Evolutionary conservation across 805 yeast genomes (phyloP).

Genomic region (Blastobotrys mokoenaii): DNA sequence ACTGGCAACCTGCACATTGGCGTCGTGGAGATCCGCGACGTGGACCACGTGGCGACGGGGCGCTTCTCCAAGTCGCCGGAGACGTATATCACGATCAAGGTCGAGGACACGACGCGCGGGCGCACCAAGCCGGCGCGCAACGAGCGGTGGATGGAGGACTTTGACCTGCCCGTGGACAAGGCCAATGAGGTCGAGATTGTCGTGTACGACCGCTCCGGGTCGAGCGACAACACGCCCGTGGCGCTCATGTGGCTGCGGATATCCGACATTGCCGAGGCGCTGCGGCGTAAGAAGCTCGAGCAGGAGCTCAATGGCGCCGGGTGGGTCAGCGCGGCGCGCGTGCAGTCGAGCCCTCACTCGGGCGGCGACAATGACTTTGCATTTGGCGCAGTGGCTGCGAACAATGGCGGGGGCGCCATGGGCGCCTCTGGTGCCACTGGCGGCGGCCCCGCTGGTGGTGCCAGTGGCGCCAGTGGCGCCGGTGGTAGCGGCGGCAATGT

Average conservation of each 20-base stretch:
- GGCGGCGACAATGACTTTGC: neutral
- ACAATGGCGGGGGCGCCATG: neutral
- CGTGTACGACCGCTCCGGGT: slow-evolving; percentile 71
- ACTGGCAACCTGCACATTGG: slow-evolving; percentile 71
- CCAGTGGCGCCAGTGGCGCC: neutral
- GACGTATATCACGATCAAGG: slow-evolving; percentile 63
- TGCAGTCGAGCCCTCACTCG: slow-evolving; percentile 18
- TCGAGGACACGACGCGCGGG: slow-evolving; percentile 81
- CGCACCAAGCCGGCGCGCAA: slow-evolving; percentile 65
- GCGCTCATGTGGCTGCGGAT: slow-evolving; percentile 88
- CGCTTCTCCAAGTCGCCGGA: slow-evolving; percentile 73
- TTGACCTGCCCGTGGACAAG: slow-evolving; percentile 71
- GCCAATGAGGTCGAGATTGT: slow-evolving; percentile 89
- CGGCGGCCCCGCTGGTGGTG: neutral
- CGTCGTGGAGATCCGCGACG: slow-evolving; percentile 74
- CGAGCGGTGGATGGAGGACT: slow-evolving; percentile 79
- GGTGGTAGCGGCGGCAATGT: neutral
- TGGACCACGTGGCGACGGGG: slow-evolving; percentile 86
- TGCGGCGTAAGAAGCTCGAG: slow-evolving; percentile 80
- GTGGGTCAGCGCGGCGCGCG: slow-evolving; percentile 69
- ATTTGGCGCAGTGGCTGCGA: neutral
- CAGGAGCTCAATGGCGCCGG: slow-evolving; percentile 64
- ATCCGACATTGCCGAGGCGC: slow-evolving; percentile 88
- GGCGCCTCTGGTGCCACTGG: slow-evolving; percentile 1
- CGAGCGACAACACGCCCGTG: slow-evolving; percentile 55